A percentile compares a stretch with the other conserved stretches of the same genome.
These are phyloP conservation scores for Chlorella ohadii DNA, from an alignment of 139 green algal species.

Conservation along the genomic window DNA sequence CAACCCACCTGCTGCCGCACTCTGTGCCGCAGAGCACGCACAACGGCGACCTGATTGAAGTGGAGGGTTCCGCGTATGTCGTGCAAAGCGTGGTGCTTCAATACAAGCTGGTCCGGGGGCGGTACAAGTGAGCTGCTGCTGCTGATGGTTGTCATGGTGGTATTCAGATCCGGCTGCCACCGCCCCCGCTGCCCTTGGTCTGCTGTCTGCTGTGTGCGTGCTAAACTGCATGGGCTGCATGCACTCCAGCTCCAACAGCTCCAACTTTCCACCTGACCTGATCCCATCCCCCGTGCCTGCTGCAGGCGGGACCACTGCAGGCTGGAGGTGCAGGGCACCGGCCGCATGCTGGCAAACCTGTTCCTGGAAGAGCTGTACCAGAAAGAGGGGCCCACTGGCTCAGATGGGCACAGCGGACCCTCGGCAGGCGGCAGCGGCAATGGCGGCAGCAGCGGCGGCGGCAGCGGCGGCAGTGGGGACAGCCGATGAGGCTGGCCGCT, in stretches of 20 bases:
- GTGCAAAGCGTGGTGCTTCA: conserved; percentile 37
- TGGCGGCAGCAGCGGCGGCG: no score
- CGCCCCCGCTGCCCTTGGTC: background rate
- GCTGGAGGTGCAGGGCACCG: conserved; percentile 49
- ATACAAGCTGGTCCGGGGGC: conserved; percentile 61
- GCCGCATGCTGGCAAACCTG: conserved; percentile 42
- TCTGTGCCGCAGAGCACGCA: conserved; percentile 41
- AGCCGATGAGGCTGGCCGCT: no score
- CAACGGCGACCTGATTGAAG: conserved; percentile 67
- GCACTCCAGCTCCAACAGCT: no score
- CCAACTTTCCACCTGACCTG: background rate
- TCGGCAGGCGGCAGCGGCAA: no score
- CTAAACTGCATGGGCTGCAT: no score
- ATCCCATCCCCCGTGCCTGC: background rate
- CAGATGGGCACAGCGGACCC: no score
- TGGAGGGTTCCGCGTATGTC: conserved; percentile 47
- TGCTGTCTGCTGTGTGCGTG: no score
- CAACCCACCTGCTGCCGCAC: no score
- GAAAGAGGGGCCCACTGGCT: background rate
- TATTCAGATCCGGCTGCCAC: no score
- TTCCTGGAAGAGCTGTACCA: conserved; percentile 46
- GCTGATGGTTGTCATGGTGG: no score
- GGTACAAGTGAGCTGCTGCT: conserved; percentile 32
- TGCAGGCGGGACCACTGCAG: conserved; percentile 42
- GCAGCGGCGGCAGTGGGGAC: no score